Percentiles rank a stretch among this genome's conserved stretches.
phyloP scores from a whole-genome alignment of 108 stramenopile species.

The Nannochloropsis salina region DNA sequence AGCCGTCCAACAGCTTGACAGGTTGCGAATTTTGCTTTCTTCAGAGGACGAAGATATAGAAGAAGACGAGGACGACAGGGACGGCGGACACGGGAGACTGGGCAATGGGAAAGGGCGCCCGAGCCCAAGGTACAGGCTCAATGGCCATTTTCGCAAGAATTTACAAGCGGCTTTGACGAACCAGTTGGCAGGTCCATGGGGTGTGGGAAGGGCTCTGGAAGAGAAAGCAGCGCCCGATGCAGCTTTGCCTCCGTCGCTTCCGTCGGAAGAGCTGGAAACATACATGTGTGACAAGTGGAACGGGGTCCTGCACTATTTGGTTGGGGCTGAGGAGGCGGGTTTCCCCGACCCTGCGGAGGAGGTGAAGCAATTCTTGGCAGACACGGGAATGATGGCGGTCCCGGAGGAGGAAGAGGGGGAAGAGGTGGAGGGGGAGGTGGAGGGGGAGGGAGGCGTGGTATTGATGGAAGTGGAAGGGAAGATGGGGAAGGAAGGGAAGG shows the following conservation, averaged over 20 bases:
- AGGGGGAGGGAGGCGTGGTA: not conserved
- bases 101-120: not conserved
- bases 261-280: not conserved
- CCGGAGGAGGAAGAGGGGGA: slow-evolving; percentile 1
- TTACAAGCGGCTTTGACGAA: slow-evolving; percentile 15
- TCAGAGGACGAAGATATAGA: slow-evolving; percentile 9
- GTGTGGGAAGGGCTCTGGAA: not conserved
- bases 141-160: not conserved
- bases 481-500: slow-evolving; percentile 15
- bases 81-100: not conserved
- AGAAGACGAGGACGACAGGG: not conserved
- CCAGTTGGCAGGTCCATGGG: not conserved
- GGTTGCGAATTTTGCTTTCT: slow-evolving; percentile 9
- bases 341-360: not conserved
- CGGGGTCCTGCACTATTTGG: not conserved
- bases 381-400: slow-evolving; percentile 6
- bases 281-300: slow-evolving; percentile 2
- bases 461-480: not conserved
- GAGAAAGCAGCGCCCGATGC: not conserved
- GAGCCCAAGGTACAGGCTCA: not conserved
- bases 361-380: slow-evolving; percentile 1
- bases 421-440: not conserved
- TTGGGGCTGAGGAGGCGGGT: not conserved
- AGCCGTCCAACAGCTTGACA: not conserved
- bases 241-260: too few species aligned